Percentiles rank a stretch among this genome's conserved stretches.
Conservation (phyloP, 148 eudicot genomes). For the Camellia granthamiana region DNA sequence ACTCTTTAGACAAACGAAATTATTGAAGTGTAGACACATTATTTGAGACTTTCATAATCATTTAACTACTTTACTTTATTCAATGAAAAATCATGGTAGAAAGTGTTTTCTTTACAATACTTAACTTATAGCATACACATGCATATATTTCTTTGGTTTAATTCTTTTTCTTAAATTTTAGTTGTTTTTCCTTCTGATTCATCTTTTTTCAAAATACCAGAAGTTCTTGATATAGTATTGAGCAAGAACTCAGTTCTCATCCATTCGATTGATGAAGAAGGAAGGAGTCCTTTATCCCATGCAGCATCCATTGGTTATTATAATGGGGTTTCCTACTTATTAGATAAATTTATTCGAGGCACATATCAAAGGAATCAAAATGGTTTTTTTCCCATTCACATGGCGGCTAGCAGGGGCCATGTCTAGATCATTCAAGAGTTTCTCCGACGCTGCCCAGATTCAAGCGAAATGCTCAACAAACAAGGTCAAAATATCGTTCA, state of each 20-base stretch:
- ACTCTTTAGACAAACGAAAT: too few relatives aligned
- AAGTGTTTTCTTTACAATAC: too few relatives aligned
- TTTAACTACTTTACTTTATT: too few relatives aligned
- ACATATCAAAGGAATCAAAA: neutral
- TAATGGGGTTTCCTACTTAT: conserved; percentile 11
- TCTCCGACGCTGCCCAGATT: neutral
- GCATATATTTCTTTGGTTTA: too few relatives aligned
- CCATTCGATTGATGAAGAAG: conserved; percentile 11
- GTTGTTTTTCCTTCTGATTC: neutral
- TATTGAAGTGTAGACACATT: too few relatives aligned
- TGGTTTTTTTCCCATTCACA: conserved; percentile 13
- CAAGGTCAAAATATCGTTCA: neutral
- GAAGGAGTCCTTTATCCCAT: conserved; percentile 12
- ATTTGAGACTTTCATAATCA: too few relatives aligned
- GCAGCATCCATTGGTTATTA: conserved; percentile 17
- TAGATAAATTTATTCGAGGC: neutral
- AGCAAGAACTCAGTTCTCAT: neutral
- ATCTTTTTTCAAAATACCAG: neutral
- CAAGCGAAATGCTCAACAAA: neutral
- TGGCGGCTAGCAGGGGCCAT: conserved; percentile 11
- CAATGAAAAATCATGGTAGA: too few relatives aligned
- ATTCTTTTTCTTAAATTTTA: too few relatives aligned
- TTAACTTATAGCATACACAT: too few relatives aligned
- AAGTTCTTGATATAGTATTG: neutral
- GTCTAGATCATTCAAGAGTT: neutral